These are phyloP conservation scores for Przewalskia tangutica DNA, from an alignment of 257 asterid species.

Conservation along the genomic window DNA sequence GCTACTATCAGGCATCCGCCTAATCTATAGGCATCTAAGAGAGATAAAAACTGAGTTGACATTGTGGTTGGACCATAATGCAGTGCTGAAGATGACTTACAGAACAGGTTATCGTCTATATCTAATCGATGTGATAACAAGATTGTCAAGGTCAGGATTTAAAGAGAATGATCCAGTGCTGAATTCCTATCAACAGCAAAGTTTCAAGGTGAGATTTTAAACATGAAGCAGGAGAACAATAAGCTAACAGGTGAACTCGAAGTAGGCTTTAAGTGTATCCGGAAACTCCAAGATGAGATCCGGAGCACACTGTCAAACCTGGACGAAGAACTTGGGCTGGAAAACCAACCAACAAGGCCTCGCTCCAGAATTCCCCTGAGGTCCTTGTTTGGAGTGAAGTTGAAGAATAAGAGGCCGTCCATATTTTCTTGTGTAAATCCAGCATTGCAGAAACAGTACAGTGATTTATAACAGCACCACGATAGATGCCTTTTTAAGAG, in stretches of 20 bases:
- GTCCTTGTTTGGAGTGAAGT: conserved; percentile 40
- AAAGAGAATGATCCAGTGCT: conserved; percentile 17
- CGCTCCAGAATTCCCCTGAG: conserved; percentile 32
- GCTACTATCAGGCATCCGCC: conserved; percentile 29
- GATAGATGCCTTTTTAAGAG: conserved; percentile 5
- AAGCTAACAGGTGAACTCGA: conserved; percentile 26
- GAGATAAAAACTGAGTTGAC: conserved; percentile 35
- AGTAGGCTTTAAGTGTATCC: conserved; percentile 16
- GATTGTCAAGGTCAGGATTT: conserved; percentile 13
- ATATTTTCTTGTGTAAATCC: conserved; percentile 37
- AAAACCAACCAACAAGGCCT: conserved; percentile 6
- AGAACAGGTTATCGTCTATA: conserved; percentile 29
- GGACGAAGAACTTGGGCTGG: conserved; percentile 27
- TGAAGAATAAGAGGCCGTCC: conserved; percentile 35
- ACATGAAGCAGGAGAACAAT: conserved; percentile 37
- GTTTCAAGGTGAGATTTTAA: conserved; percentile 41
- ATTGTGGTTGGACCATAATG: conserved; percentile 31
- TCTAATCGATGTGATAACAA: conserved; percentile 26
- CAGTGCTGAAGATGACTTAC: conserved; percentile 29
- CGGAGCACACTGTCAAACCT: conserved; percentile 22
- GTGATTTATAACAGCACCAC: conserved; percentile 19
- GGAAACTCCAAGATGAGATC: conserved; percentile 23
- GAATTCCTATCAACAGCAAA: conserved; percentile 35
- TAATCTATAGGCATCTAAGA: conserved; percentile 35
- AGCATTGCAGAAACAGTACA: conserved; percentile 30